phyloP scores from a whole-genome alignment of 768 basidiomycete genomes.

The Psilocybe cubensis region DNA sequence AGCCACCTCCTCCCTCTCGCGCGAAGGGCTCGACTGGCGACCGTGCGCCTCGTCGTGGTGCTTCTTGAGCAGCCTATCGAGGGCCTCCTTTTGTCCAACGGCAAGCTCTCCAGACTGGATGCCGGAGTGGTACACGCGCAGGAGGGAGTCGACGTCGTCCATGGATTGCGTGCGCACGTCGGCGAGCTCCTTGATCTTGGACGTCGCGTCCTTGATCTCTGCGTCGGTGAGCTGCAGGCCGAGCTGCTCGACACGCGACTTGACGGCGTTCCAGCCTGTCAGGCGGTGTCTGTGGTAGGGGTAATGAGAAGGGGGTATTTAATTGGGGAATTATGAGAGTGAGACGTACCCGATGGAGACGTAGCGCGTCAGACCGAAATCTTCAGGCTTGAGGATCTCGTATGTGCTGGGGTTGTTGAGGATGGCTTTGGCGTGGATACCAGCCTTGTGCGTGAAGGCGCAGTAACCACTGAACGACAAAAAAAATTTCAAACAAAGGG shows the following conservation, averaged over 20 bases:
- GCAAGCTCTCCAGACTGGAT: slow-evolving; percentile 91
- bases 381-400: slow-evolving; percentile 98
- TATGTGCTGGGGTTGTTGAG: slow-evolving; percentile 98
- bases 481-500: background rate
- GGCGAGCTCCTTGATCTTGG: slow-evolving; percentile 99
- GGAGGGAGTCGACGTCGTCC: slow-evolving; percentile 97
- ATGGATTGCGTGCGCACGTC: slow-evolving; percentile 98
- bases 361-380: slow-evolving; percentile 97
- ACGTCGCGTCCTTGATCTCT: slow-evolving; percentile 97
- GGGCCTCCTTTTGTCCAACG: slow-evolving; percentile 91
- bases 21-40: slow-evolving; percentile 27
- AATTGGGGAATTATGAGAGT: background rate
- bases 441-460: slow-evolving; percentile 99
- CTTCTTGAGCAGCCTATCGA: slow-evolving; percentile 84
- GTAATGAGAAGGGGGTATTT: background rate
- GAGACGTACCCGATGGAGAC: slow-evolving; percentile 87
- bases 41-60: slow-evolving; percentile 54
- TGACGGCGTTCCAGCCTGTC: slow-evolving; percentile 99
- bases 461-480: slow-evolving; percentile 83
- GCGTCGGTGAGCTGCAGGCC: slow-evolving; percentile 89
- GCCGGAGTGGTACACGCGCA: slow-evolving; percentile 94
- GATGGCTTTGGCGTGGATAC: slow-evolving; percentile 99
- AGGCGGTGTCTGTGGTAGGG: slow-evolving; percentile 72
- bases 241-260: slow-evolving; percentile 97
- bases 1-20: slow-evolving; percentile 17